Evolutionary conservation across 1,284 basidiomycete species (phyloP).

Genomic region (Rhizopogon hawkerae): DNA sequence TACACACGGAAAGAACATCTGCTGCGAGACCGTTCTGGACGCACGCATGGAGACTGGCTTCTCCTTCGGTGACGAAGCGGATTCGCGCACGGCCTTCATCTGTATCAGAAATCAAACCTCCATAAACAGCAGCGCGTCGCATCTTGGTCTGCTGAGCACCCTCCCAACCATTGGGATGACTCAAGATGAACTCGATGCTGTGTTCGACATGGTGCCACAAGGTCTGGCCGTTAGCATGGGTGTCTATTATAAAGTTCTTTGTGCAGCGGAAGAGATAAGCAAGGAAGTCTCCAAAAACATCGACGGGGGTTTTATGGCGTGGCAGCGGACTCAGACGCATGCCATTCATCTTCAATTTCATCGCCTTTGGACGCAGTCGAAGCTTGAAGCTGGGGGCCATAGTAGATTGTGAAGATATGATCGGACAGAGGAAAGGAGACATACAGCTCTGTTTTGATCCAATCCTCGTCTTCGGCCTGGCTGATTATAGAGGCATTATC

Average conservation of each 20-base stretch:
- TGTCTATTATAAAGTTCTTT: conserved; percentile 62
- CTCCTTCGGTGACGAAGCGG: conserved; percentile 71
- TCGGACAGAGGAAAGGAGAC: conserved; percentile 19
- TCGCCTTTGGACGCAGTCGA: conserved; percentile 61
- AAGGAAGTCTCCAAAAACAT: conserved; percentile 72
- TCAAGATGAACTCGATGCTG: conserved; percentile 58
- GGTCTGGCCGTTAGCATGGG: conserved; percentile 57
- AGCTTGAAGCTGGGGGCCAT: conserved; percentile 56
- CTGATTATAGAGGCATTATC: conserved; percentile 49
- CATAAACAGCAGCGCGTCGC: conserved; percentile 60
- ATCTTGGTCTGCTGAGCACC: conserved; percentile 71
- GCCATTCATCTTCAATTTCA: conserved; percentile 73
- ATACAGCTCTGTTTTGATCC: conserved; percentile 66
- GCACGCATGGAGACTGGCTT: conserved; percentile 72
- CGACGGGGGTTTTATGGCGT: conserved; percentile 52
- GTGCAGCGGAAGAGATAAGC: conserved; percentile 66
- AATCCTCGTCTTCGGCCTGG: conserved; percentile 64
- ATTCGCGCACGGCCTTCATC: conserved; percentile 62
- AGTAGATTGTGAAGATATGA: neutral
- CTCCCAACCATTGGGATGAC: conserved; percentile 77
- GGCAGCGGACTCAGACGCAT: conserved; percentile 64
- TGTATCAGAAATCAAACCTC: conserved; percentile 60
- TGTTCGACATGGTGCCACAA: conserved; percentile 60
- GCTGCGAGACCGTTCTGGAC: conserved; percentile 64
- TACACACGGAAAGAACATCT: conserved; percentile 59